These are phyloP conservation scores for Hymenoscyphus scutula DNA, from an alignment of 2,329 filamentous ascomycete genomes.

Conservation along the genomic window DNA sequence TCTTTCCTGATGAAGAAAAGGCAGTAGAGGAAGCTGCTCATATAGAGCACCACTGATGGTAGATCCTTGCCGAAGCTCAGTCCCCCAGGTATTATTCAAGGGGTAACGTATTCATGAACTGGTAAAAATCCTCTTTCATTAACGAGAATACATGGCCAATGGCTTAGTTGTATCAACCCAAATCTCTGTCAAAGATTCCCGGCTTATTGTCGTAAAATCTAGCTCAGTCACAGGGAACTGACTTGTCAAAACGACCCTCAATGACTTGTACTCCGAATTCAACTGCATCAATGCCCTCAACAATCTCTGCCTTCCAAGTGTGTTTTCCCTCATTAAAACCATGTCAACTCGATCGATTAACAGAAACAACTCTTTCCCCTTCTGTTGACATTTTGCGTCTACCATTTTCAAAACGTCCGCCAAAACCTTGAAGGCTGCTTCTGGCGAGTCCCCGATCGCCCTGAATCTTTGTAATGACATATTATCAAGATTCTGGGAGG, in stretches of 20 bases:
- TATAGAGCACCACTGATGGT: too few relatives aligned
- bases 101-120: too few relatives aligned
- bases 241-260: conserved; percentile 2
- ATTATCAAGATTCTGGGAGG: neutral
- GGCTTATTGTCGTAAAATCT: neutral
- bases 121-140: too few relatives aligned
- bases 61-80: too few relatives aligned
- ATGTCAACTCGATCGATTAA: conserved; percentile 4
- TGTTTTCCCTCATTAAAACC: neutral
- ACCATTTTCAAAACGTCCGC: neutral
- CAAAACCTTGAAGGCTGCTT: conserved; percentile 4
- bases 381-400: neutral
- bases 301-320: neutral
- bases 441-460: neutral
- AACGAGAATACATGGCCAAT: neutral
- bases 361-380: neutral
- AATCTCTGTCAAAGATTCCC: neutral
- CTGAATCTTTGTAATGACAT: neutral
- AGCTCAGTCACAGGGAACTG: neutral
- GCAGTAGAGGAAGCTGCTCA: too few relatives aligned
- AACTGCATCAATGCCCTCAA: neutral
- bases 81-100: too few relatives aligned
- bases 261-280: neutral
- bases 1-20: too few relatives aligned
- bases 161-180: conserved; percentile 8